Evolutionary conservation across 176 grass and related monocot genomes (phyloP).

Genomic region (Oryza glaberrima): DNA sequence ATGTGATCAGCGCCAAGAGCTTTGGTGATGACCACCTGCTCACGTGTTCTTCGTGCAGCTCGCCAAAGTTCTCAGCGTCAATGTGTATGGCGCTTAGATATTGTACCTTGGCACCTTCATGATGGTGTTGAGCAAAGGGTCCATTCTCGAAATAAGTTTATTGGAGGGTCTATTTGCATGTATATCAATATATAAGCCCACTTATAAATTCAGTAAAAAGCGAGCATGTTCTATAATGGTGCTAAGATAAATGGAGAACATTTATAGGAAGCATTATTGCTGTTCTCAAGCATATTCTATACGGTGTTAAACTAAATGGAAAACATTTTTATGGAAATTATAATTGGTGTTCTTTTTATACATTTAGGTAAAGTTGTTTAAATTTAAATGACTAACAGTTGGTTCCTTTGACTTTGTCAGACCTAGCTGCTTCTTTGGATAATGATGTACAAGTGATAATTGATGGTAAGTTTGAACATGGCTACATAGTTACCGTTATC

Average conservation of each 20-base stretch:
- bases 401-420: constrained; percentile 43
- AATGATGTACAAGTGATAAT: constrained; percentile 72
- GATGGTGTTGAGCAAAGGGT: neutral
- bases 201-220: constrained; percentile 13
- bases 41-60: neutral
- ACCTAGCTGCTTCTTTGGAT: constrained; percentile 44
- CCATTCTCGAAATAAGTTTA: neutral
- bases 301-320: constrained; percentile 6
- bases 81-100: neutral
- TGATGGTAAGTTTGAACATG: constrained; percentile 92
- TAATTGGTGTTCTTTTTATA: constrained; percentile 28
- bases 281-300: neutral
- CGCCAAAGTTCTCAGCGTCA: neutral
- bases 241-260: constrained; percentile 17
- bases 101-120: neutral
- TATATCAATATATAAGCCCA: neutral
- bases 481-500: constrained; percentile 83
- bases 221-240: neutral
- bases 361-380: constrained; percentile 7
- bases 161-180: neutral
- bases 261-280: constrained; percentile 9
- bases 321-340: constrained; percentile 15
- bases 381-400: constrained; percentile 29
- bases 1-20: neutral
- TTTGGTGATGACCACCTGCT: neutral